Evolutionary conservation across 352 stramenopile genomes (phyloP).

Genomic region (Pythium periplocum): DNA sequence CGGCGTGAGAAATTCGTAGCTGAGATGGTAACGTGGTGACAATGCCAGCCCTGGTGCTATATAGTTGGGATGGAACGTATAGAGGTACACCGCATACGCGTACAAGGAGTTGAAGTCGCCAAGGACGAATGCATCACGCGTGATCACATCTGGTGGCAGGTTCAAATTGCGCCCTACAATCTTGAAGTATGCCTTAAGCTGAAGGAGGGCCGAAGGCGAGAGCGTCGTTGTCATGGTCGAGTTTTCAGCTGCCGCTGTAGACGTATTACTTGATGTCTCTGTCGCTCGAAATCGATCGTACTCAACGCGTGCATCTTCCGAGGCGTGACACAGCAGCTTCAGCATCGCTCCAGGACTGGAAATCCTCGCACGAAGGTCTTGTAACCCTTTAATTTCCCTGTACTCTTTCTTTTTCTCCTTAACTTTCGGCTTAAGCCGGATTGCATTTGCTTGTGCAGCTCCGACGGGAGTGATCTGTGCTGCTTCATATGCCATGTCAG

Average conservation of each 20-base stretch:
- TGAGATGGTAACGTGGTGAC: slow-evolving; percentile 50
- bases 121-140: slow-evolving; percentile 55
- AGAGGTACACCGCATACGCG: slow-evolving; percentile 54
- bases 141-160: slow-evolving; percentile 60
- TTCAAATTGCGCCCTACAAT: slow-evolving; percentile 41
- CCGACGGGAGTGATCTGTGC: not conserved
- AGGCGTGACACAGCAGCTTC: slow-evolving; percentile 67
- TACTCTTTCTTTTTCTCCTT: slow-evolving; percentile 70
- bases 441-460: not conserved
- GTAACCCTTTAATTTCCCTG: slow-evolving; percentile 59
- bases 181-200: slow-evolving; percentile 74
- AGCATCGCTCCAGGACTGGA: slow-evolving; percentile 59
- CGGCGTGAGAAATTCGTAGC: slow-evolving; percentile 43
- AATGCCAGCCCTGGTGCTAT: slow-evolving; percentile 37
- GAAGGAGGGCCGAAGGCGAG: slow-evolving; percentile 41
- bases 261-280: slow-evolving; percentile 21
- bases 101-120: slow-evolving; percentile 78
- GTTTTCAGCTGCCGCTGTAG: slow-evolving; percentile 29
- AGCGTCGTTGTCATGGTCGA: slow-evolving; percentile 52
- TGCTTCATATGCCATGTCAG: slow-evolving; percentile 24
- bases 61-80: slow-evolving; percentile 61
- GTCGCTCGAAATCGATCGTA: slow-evolving; percentile 45
- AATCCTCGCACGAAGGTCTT: slow-evolving; percentile 50
- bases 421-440: slow-evolving; percentile 9
- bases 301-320: slow-evolving; percentile 37